Percentiles rank a stretch among this genome's conserved stretches.
These are phyloP conservation scores for Candida taoyuanica DNA, from an alignment of 805 yeast species.

Conservation along the genomic window DNA sequence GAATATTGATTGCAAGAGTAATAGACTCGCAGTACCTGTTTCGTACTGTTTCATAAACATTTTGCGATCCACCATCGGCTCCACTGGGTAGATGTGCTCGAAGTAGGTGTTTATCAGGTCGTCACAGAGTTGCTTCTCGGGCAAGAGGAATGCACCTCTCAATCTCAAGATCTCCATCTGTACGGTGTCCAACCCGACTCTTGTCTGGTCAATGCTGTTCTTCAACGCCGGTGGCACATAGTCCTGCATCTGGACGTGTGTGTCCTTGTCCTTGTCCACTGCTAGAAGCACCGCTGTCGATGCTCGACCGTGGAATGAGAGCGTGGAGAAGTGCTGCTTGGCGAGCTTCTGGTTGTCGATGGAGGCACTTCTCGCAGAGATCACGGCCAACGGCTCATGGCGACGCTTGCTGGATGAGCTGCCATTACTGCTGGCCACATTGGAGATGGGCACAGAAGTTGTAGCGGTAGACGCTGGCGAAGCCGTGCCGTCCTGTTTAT, in stretches of 20 bases:
- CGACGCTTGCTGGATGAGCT: slow-evolving; percentile 28
- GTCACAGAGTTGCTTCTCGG: slow-evolving; percentile 52
- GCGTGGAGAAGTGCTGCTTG: slow-evolving; percentile 18
- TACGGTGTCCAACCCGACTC: slow-evolving; percentile 41
- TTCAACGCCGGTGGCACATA: slow-evolving; percentile 24
- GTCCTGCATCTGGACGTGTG: slow-evolving; percentile 32
- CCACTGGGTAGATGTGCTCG: slow-evolving; percentile 57
- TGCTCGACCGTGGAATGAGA: slow-evolving; percentile 50
- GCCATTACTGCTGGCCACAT: too few relatives aligned
- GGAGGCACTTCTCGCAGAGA: slow-evolving; percentile 29
- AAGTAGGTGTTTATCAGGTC: slow-evolving; percentile 61
- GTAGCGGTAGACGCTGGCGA: too few relatives aligned
- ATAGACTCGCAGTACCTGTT: slow-evolving; percentile 52
- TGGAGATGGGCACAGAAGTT: too few relatives aligned
- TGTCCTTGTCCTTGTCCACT: slow-evolving; percentile 8
- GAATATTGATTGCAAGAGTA: slow-evolving; percentile 63
- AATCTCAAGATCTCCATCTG: slow-evolving; percentile 61
- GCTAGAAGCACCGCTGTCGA: slow-evolving; percentile 35
- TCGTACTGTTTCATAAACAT: slow-evolving; percentile 56
- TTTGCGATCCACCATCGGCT: slow-evolving; percentile 63
- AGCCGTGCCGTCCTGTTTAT: too few relatives aligned
- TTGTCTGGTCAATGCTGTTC: slow-evolving; percentile 25
- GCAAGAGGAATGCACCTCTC: slow-evolving; percentile 68
- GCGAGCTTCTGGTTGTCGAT: slow-evolving; percentile 25
- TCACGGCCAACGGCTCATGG: slow-evolving; percentile 31